A percentile compares a stretch with the other conserved stretches of the same genome.
These are phyloP conservation scores for Fagopyrum tataricum DNA, from an alignment of 148 eudicot species.

Conservation along the genomic window DNA sequence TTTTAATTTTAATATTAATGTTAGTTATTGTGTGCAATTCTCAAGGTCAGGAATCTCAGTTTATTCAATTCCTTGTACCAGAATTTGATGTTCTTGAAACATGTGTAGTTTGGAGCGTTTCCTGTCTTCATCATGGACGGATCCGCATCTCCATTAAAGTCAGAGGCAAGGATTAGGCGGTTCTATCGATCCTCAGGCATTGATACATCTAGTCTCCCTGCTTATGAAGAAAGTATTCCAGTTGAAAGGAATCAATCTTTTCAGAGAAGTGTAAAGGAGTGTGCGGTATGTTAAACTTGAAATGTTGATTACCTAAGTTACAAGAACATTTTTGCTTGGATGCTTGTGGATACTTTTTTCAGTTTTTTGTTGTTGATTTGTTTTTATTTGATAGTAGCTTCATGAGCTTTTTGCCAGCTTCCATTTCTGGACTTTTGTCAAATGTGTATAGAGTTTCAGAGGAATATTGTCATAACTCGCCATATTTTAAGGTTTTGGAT, in stretches of 20 bases:
- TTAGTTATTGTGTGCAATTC: background rate
- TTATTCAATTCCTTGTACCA: background rate
- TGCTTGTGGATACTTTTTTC: background rate
- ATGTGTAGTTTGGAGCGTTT: conserved; percentile 86
- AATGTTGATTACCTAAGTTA: background rate
- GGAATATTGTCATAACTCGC: background rate
- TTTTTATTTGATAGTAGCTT: background rate
- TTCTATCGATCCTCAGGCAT: conserved; percentile 62
- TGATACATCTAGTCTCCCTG: conserved; percentile 40
- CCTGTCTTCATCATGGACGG: conserved; percentile 92
- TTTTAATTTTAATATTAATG: background rate
- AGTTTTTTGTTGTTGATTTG: background rate
- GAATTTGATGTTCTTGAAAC: conserved; percentile 4
- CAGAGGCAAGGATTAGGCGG: conserved; percentile 69
- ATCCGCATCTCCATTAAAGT: conserved; percentile 72
- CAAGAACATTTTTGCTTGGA: background rate
- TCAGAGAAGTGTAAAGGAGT: conserved; percentile 57
- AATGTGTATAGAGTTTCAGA: background rate
- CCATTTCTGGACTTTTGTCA: background rate
- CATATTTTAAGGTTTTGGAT: background rate
- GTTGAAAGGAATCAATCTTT: conserved; percentile 65
- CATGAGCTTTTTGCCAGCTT: background rate
- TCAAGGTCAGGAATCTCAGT: background rate
- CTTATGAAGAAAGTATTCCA: conserved; percentile 48
- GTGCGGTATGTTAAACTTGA: conserved; percentile 52